phyloP scores from a whole-genome alignment of 2,329 filamentous ascomycete genomes.

The Spiromastix sp. region DNA sequence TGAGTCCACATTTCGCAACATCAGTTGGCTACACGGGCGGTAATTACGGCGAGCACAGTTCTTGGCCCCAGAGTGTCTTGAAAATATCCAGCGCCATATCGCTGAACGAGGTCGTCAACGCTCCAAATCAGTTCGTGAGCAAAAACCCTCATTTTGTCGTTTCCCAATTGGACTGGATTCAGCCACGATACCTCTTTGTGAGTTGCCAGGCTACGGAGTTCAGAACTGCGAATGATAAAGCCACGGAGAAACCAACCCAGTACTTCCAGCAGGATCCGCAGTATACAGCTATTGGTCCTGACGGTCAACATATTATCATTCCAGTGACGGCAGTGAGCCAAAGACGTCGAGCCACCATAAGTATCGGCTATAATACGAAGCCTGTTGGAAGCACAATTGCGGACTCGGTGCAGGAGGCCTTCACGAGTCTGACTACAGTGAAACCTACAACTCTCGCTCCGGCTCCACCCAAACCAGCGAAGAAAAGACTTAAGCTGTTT shows the following conservation, averaged over 20 bases:
- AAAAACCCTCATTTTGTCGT: constrained; percentile 58
- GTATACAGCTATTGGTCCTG: constrained; percentile 31
- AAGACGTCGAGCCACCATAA: constrained; percentile 25
- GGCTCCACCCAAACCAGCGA: background rate
- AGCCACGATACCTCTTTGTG: constrained; percentile 75
- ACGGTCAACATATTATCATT: constrained; percentile 33
- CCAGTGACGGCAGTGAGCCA: constrained; percentile 42
- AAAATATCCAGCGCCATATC: constrained; percentile 52
- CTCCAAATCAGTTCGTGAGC: constrained; percentile 50
- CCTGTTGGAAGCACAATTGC: background rate
- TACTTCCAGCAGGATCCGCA: constrained; percentile 29
- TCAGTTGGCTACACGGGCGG: constrained; percentile 44
- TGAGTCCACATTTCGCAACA: constrained; percentile 49
- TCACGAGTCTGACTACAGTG: background rate
- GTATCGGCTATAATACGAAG: constrained; percentile 15
- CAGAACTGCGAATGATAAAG: background rate
- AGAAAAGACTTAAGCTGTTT: constrained; percentile 1
- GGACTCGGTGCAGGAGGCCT: background rate
- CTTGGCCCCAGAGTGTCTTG: constrained; percentile 60
- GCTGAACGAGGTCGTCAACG: constrained; percentile 78
- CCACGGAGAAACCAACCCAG: constrained; percentile 3
- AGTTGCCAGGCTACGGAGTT: constrained; percentile 14
- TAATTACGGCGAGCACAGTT: background rate
- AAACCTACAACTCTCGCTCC: background rate
- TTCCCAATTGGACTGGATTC: constrained; percentile 70